These are phyloP conservation scores for Mycena capillaripes DNA, from an alignment of 768 basidiomycete genomes.

Conservation along the genomic window DNA sequence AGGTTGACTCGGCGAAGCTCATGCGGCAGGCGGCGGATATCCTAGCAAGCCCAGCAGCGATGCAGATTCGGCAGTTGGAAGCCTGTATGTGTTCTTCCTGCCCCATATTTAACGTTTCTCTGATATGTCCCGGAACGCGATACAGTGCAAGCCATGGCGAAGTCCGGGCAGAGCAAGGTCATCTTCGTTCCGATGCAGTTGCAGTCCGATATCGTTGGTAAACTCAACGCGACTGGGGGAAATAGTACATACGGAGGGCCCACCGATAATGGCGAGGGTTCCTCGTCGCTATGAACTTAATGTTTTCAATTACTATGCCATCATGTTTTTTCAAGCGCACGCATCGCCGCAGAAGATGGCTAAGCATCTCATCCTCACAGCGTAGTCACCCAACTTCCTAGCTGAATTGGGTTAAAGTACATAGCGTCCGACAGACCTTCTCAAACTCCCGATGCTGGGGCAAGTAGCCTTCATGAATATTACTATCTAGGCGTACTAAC, in stretches of 20 bases:
- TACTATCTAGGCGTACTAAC: too few relatives aligned
- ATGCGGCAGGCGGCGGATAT: slow-evolving; percentile 99
- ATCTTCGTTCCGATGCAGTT: slow-evolving; percentile 96
- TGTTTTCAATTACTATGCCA: not conserved
- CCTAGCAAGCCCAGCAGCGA: slow-evolving; percentile 93
- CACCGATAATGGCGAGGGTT: slow-evolving; percentile 5
- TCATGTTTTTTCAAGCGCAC: too few relatives aligned
- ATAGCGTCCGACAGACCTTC: too few relatives aligned
- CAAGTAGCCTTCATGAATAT: too few relatives aligned
- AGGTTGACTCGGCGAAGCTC: slow-evolving; percentile 94
- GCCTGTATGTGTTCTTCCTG: slow-evolving; percentile 61
- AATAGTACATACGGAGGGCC: not conserved
- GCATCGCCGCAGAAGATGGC: too few relatives aligned
- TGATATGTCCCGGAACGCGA: not conserved
- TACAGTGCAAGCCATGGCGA: slow-evolving; percentile 92
- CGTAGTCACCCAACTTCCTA: too few relatives aligned
- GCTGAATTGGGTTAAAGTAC: too few relatives aligned
- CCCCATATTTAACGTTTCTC: not conserved
- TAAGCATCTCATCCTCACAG: too few relatives aligned
- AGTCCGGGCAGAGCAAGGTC: slow-evolving; percentile 89
- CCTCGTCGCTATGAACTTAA: not conserved
- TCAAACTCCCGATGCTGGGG: too few relatives aligned
- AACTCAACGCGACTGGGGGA: slow-evolving; percentile 47
- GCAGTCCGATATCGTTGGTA: slow-evolving; percentile 77
- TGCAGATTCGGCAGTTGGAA: slow-evolving; percentile 98